Base-by-base conservation (phyloP, 306 rosid species). In the Medicago lupulina region DNA sequence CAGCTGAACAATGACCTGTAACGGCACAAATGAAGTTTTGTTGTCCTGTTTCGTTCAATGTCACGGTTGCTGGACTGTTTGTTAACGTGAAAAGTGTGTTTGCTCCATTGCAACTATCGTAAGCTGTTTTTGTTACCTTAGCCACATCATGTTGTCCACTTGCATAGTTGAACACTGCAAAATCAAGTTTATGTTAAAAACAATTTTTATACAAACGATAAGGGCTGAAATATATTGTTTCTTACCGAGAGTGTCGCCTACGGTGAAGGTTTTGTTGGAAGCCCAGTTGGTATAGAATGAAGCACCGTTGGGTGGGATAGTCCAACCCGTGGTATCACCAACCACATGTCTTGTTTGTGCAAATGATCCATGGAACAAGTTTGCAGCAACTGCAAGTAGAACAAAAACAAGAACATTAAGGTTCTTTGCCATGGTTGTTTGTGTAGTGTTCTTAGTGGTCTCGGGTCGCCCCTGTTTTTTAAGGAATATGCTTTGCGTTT, bases 251-350 rank as follows among this genome's bases (percentile, higher is more conserved):
- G 71, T 76, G 85, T 89, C 92, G 53, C 88, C 90, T 0, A 72
- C 34, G 1, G 8, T 13, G 82, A 91, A 89, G 77, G 70, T 88
- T 18, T 91, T 59, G 40, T 70, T 81, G 21, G 89, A 18, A 41
- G 97, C 87, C 98, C 98, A 94, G 1, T 11, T 46, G 76, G 70
- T 0, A 62, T 89, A 94, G 28, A 43, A 6, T 1, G 82, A 0
- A 17, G 88, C 65, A 9, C 78, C 92, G 8, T 58, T 18, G 1
- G 90, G 2, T 25, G 91, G 85, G 71, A 86, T 23, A 64, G 15
- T 44, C 98, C 98, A 94, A 1, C 93, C 89, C 0, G 75, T 55
- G 18, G 75, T 8, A 64, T 79, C 96, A 8, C 97, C 98, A 1
- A 94, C 96, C 1, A 74, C 66, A 53, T 87, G 74, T 8, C 64